phyloP scores from a whole-genome alignment of 1,284 basidiomycete genomes.

The Megacollybia platyphylla region DNA sequence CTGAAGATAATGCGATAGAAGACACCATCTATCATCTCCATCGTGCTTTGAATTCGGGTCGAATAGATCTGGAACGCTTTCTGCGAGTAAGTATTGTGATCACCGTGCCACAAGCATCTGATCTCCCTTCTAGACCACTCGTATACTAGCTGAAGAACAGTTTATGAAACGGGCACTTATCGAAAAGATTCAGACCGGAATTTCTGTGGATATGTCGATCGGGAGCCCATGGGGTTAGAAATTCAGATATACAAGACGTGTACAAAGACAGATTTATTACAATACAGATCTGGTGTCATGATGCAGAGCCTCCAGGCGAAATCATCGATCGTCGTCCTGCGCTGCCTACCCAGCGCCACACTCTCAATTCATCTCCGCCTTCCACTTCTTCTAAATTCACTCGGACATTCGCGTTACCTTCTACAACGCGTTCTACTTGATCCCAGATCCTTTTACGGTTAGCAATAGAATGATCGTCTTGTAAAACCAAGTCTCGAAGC shows the following conservation, averaged over 20 bases:
- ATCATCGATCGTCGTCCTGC: not conserved
- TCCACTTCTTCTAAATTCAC: conserved; percentile 79
- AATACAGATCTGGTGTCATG: not conserved
- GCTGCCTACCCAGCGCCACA: conserved; percentile 72
- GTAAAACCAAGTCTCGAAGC: conserved; percentile 82
- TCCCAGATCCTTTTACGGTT: conserved; percentile 72
- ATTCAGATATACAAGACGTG: not conserved
- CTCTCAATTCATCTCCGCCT: conserved; percentile 80
- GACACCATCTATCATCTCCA: conserved; percentile 97
- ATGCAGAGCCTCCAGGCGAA: not conserved
- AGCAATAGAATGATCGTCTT: conserved; percentile 66
- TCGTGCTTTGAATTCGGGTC: conserved; percentile 83
- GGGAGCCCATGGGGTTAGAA: not conserved
- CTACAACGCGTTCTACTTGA: conserved; percentile 78
- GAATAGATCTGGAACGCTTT: conserved; percentile 88
- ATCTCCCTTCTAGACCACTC: conserved; percentile 49
- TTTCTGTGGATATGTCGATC: conserved; percentile 36
- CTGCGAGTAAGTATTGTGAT: conserved; percentile 50
- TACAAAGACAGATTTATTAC: not conserved
- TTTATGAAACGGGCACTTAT: conserved; percentile 87
- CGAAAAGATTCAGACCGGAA: conserved; percentile 69
- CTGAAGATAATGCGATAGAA: conserved; percentile 98
- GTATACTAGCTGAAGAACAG: conserved; percentile 86
- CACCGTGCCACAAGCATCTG: conserved; percentile 6
- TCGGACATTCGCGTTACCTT: conserved; percentile 90